phyloP scores from a whole-genome alignment of 2,329 filamentous ascomycete genomes.

The Colletotrichum camelliae region DNA sequence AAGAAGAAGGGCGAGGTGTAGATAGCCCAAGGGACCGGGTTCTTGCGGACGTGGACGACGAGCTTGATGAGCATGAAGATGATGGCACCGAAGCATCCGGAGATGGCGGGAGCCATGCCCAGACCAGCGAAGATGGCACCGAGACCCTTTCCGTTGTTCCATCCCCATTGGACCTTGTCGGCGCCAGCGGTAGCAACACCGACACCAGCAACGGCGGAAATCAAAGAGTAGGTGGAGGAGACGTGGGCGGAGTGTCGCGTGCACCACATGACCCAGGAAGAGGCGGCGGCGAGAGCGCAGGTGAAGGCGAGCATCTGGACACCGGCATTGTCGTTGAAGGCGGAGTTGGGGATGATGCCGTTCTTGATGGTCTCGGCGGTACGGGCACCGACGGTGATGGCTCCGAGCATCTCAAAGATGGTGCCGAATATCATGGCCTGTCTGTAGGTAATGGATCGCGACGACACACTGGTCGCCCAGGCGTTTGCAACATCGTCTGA shows the following conservation, averaged over 20 bases:
- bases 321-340: constrained; percentile 65
- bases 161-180: constrained; percentile 69
- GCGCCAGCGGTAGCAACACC: constrained; percentile 72
- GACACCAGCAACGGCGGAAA: constrained; percentile 72
- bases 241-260: constrained; percentile 76
- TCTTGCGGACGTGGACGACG: constrained; percentile 73
- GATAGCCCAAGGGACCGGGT: constrained; percentile 75
- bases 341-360: constrained; percentile 67
- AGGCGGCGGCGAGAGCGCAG: constrained; percentile 68
- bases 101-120: constrained; percentile 72
- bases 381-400: constrained; percentile 69
- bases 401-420: constrained; percentile 72
- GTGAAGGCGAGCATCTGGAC: constrained; percentile 74
- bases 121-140: constrained; percentile 76
- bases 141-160: constrained; percentile 71
- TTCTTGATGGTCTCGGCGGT: constrained; percentile 83
- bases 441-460: constrained; percentile 74
- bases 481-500: constrained; percentile 84
- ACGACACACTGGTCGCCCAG: constrained; percentile 83
- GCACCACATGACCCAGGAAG: constrained; percentile 82
- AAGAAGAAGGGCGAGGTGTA: constrained; percentile 79
- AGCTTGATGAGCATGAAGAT: constrained; percentile 79
- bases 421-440: constrained; percentile 72
- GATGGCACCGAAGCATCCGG: constrained; percentile 66
- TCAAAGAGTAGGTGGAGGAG: constrained; percentile 74